phyloP scores from a whole-genome alignment of 2,329 filamentous ascomycete species.

The Aspergillus brasiliensis region DNA sequence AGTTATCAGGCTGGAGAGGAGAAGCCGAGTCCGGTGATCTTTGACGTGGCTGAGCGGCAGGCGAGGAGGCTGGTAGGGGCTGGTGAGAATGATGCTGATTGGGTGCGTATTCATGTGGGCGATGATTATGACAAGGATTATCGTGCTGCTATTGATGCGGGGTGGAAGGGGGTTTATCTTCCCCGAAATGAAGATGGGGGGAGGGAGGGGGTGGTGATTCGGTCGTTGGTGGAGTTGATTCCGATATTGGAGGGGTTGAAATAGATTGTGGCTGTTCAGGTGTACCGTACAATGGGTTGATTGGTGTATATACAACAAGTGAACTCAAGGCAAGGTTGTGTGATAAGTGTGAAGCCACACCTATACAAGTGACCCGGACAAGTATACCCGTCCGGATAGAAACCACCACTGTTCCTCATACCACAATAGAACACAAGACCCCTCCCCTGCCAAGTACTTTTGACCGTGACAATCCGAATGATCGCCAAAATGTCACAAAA shows the following conservation, averaged over 20 bases:
- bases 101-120: slow-evolving; percentile 46
- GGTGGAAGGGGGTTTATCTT: slow-evolving; percentile 42
- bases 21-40: slow-evolving; percentile 46
- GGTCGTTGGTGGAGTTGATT: slow-evolving; percentile 30
- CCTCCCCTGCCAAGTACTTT: background rate
- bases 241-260: slow-evolving; percentile 15
- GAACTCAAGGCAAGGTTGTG: no score
- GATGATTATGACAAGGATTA: slow-evolving; percentile 49
- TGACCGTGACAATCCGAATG: background rate
- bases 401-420: background rate
- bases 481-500: background rate
- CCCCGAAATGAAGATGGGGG: slow-evolving; percentile 20
- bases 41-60: slow-evolving; percentile 39
- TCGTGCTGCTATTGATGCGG: slow-evolving; percentile 38
- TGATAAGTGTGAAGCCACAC: no score
- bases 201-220: slow-evolving; percentile 17
- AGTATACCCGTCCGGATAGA: background rate
- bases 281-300: background rate
- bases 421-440: background rate
- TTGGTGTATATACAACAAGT: background rate
- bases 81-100: slow-evolving; percentile 13
- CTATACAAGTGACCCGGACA: no score
- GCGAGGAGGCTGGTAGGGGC: slow-evolving; percentile 24
- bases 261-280: background rate
- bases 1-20: slow-evolving; percentile 51